Conservation (phyloP, 164 flowering plant species). For the Nelumbo lutea region DNA sequence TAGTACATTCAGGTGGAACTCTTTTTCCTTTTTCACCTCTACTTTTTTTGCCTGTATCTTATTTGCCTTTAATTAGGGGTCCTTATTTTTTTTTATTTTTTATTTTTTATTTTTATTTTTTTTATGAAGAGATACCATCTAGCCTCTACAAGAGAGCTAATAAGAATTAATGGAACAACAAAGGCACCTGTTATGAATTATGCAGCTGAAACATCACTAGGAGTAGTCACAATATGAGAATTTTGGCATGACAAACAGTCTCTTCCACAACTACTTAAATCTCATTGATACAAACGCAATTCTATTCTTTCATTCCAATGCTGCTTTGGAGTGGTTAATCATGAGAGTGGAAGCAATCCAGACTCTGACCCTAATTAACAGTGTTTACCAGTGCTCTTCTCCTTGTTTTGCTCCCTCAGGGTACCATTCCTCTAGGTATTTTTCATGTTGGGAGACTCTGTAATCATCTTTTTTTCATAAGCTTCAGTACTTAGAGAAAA, state of each 20-base stretch:
- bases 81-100: background rate
- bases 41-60: background rate
- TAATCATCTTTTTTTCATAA: background rate
- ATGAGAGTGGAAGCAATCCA: slow-evolving; percentile 69
- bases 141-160: slow-evolving; percentile 65
- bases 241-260: slow-evolving; percentile 44
- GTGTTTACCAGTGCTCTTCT: slow-evolving; percentile 56
- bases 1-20: slow-evolving; percentile 60
- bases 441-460: background rate
- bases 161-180: slow-evolving; percentile 82
- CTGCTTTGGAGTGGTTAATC: slow-evolving; percentile 71
- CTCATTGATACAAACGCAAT: slow-evolving; percentile 68
- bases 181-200: slow-evolving; percentile 86
- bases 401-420: slow-evolving; percentile 56
- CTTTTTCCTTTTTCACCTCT: background rate
- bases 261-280: slow-evolving; percentile 48
- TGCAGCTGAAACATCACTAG: slow-evolving; percentile 76
- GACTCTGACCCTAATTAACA: slow-evolving; percentile 60
- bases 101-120: too few relatives aligned
- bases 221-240: slow-evolving; percentile 74
- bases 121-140: slow-evolving; percentile 51
- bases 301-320: slow-evolving; percentile 67
- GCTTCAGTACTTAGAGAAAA: background rate
- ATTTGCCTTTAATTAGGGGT: background rate
- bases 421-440: slow-evolving; percentile 57